A percentile compares a stretch with the other conserved stretches of the same genome.
Conservation (phyloP, 176 grass and related monocot genomes). For the Musa beccarii region DNA sequence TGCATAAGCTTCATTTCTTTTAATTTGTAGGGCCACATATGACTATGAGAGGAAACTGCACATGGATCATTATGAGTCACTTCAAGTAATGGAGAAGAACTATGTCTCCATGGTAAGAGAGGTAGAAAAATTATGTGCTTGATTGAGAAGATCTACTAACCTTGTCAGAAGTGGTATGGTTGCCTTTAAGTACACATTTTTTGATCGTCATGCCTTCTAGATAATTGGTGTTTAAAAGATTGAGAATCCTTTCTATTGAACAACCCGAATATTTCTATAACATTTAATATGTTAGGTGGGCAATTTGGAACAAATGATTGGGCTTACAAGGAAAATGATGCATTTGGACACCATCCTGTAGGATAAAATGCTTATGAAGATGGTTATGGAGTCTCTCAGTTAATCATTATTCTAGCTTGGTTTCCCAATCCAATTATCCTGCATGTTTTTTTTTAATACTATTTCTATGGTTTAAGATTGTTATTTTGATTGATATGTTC, state of each 20-base stretch:
- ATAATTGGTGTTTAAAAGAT: background rate
- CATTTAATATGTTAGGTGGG: conserved; percentile 23
- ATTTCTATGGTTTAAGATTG: background rate
- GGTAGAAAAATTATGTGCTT: conserved; percentile 74
- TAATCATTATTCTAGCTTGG: conserved; percentile 15
- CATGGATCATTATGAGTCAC: conserved; percentile 65
- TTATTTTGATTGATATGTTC: background rate
- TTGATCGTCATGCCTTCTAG: background rate
- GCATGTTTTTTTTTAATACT: background rate
- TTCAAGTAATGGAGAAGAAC: conserved; percentile 78
- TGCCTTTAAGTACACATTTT: conserved; percentile 19
- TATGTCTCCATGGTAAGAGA: conserved; percentile 82
- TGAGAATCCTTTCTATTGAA: background rate
- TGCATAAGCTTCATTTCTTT: conserved; percentile 8
- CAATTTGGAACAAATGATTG: conserved; percentile 32
- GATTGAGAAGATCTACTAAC: conserved; percentile 58
- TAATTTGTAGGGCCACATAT: conserved; percentile 52
- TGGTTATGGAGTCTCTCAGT: conserved; percentile 46
- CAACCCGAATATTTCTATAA: background rate
- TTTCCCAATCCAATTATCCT: background rate
- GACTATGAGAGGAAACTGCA: conserved; percentile 87
- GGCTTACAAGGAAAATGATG: conserved; percentile 45
- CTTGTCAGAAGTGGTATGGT: conserved; percentile 28
- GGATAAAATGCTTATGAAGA: conserved; percentile 50
- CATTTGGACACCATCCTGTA: conserved; percentile 35